Evolutionary conservation across 1,284 basidiomycete species (phyloP).

Genomic region (Fomitopsis pinicola): DNA sequence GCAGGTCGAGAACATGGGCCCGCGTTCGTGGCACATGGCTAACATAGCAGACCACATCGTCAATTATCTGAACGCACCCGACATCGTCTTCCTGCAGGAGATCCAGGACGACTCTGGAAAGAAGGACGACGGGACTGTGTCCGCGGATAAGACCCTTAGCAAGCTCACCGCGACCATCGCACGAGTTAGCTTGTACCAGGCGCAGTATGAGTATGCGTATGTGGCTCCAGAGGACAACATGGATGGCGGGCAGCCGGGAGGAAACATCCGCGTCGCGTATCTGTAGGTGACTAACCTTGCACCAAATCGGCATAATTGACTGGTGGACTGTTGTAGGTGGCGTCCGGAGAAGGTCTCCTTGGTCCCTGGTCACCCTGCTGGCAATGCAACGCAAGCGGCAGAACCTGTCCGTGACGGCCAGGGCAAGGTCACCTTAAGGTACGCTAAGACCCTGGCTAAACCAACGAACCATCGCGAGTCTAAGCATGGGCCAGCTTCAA

Average conservation of each 20-base stretch:
- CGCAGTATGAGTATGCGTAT: conserved; percentile 44
- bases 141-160: conserved; percentile 50
- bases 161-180: conserved; percentile 48
- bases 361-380: conserved; percentile 16
- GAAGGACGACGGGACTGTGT: conserved; percentile 50
- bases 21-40: conserved; percentile 44
- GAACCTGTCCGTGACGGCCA: conserved; percentile 14
- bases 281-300: conserved; percentile 32
- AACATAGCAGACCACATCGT: conserved; percentile 53
- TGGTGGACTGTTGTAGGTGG: conserved; percentile 13
- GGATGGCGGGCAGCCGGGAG: conserved; percentile 63
- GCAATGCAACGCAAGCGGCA: conserved; percentile 22
- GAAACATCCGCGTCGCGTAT: conserved; percentile 61
- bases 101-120: conserved; percentile 61
- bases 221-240: conserved; percentile 49
- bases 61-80: conserved; percentile 47
- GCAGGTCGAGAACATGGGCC: conserved; percentile 57
- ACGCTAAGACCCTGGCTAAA: not conserved
- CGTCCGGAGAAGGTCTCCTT: conserved; percentile 25
- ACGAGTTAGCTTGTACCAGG: conserved; percentile 33
- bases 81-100: conserved; percentile 64
- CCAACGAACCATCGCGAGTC: not conserved
- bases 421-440: conserved; percentile 18
- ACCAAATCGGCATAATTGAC: not conserved
- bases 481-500: conserved; percentile 42